Conservation (phyloP, 1,284 basidiomycete species). For the Coriolopsis trogii region DNA sequence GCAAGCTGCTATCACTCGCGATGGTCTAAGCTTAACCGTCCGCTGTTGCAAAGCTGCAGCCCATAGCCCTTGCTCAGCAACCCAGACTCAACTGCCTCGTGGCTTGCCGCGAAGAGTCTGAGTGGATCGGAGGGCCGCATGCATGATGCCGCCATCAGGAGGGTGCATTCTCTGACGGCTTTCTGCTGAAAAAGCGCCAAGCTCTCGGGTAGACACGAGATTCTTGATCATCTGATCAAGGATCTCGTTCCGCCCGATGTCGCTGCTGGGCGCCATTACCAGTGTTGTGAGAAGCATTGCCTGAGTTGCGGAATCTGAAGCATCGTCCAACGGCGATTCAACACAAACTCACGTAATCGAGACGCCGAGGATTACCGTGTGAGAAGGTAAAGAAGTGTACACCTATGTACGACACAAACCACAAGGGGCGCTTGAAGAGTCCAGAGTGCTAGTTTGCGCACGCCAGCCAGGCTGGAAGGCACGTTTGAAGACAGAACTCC, state of each 20-base stretch:
- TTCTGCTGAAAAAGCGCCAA: constrained; percentile 10
- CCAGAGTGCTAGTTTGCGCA: not conserved
- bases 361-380: constrained; percentile 1
- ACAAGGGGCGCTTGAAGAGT: constrained; percentile 1
- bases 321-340: constrained; percentile 7
- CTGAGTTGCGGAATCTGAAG: constrained; percentile 1
- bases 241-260: constrained; percentile 7
- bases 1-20: too few relatives aligned
- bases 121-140: too few relatives aligned
- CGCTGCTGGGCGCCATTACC: constrained; percentile 5
- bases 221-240: constrained; percentile 20
- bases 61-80: too few relatives aligned
- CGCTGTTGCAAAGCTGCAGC: too few relatives aligned
- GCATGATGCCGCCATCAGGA: constrained; percentile 2
- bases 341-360: constrained; percentile 8
- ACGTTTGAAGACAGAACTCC: too few relatives aligned
- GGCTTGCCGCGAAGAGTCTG: not conserved
- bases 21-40: too few relatives aligned
- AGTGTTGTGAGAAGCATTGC: constrained; percentile 5
- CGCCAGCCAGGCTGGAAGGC: not conserved
- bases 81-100: not conserved
- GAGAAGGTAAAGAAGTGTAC: constrained; percentile 4
- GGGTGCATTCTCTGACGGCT: not conserved
- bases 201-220: constrained; percentile 7
- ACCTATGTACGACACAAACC: not conserved